These are phyloP conservation scores for Cupressus sempervirens DNA, from an alignment of 75 land plant genomes.

Conservation along the genomic window DNA sequence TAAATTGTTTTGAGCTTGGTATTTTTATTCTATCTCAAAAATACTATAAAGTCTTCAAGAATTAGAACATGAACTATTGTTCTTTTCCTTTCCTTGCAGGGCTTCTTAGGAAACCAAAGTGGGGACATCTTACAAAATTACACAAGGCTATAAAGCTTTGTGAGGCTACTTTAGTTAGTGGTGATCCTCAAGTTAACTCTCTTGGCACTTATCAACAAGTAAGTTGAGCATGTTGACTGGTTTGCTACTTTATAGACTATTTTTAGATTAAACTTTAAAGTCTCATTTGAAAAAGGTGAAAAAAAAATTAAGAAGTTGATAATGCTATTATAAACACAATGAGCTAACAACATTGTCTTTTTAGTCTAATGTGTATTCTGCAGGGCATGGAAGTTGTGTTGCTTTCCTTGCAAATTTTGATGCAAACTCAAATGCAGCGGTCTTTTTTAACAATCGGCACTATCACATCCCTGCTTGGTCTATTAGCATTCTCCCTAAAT, in stretches of 20 bases:
- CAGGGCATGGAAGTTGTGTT: slow-evolving; percentile 44
- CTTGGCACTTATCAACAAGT: slow-evolving; percentile 67
- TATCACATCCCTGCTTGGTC: slow-evolving; percentile 84
- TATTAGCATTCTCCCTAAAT: slow-evolving; percentile 85
- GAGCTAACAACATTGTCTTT: slow-evolving; percentile 14
- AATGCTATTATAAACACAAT: not conserved
- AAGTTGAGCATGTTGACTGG: not conserved
- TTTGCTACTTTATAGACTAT: not conserved
- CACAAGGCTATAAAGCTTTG: slow-evolving; percentile 76
- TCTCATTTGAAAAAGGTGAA: not conserved
- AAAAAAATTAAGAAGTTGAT: not conserved
- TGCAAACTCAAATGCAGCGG: slow-evolving; percentile 27
- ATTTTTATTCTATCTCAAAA: not conserved
- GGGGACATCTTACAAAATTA: slow-evolving; percentile 71
- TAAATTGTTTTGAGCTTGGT: not conserved
- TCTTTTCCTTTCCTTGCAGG: slow-evolving; percentile 23
- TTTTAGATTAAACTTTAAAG: not conserved
- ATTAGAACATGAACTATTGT: not conserved
- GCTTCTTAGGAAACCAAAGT: slow-evolving; percentile 59
- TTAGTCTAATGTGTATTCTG: slow-evolving; percentile 65
- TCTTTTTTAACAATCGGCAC: slow-evolving; percentile 41
- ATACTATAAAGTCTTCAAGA: not conserved
- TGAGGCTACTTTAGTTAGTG: slow-evolving; percentile 60
- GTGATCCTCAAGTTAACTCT: slow-evolving; percentile 42
- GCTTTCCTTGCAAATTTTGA: slow-evolving; percentile 70